Conservation (phyloP, 1,284 basidiomycete genomes). For the Sutorius eximius region DNA sequence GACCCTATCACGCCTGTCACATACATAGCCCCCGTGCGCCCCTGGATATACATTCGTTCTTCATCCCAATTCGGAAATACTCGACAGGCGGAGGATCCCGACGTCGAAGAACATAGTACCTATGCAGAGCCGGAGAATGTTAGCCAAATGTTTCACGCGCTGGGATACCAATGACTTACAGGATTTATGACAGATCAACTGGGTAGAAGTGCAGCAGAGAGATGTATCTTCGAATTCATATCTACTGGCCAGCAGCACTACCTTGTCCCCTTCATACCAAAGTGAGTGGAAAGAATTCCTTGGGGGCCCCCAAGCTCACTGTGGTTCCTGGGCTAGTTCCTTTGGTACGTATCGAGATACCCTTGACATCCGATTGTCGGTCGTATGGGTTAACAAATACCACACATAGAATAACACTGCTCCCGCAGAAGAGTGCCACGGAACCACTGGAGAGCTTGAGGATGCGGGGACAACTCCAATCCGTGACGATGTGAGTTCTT, state of each 20-base stretch:
- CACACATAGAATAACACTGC: not conserved
- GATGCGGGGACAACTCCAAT: not conserved
- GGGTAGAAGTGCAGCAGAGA: not conserved
- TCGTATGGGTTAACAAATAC: not conserved
- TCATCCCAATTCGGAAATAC: not conserved
- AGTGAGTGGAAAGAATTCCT: not conserved
- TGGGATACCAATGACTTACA: not conserved
- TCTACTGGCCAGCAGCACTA: no score
- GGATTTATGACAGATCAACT: not conserved
- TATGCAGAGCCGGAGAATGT: not conserved
- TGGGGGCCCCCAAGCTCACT: not conserved
- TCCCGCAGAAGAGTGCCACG: no score
- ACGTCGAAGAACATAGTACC: no score
- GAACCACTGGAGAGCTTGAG: not conserved
- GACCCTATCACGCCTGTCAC: not conserved
- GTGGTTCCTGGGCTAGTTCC: not conserved
- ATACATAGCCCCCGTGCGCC: not conserved
- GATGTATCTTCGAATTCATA: not conserved
- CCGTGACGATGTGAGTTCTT: no score
- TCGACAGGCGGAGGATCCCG: not conserved
- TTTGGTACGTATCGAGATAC: not conserved
- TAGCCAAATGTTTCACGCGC: not conserved
- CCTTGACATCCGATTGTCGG: no score
- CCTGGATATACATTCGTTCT: not conserved
- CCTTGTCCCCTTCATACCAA: not conserved